Base-by-base conservation (phyloP, 495 filamentous ascomycete species). In the Aspergillus egyptiacus region DNA sequence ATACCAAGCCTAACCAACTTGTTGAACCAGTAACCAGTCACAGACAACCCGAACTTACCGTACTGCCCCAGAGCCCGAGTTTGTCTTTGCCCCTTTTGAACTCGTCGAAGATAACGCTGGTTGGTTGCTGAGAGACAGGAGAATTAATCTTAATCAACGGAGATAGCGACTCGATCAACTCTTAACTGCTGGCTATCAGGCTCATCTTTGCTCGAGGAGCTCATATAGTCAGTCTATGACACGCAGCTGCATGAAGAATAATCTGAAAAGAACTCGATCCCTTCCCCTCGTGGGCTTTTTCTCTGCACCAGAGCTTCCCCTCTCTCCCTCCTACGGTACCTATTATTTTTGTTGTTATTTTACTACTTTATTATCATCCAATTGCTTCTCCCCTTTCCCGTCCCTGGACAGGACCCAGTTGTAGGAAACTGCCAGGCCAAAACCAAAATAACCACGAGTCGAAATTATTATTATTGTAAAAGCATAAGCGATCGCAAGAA, bases 81-180 rank as follows among this genome's bases (percentile, higher is more conserved):
- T 42, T 55, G 56, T 58, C 56, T 55, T n/a, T 58, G 55, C 56
- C 56, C 56, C 41, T 51, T 47, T 36, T 22, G 48, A 35, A 11
- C 28, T 18, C 25, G 46, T 24, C n/a, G n/a, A n/a, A n/a, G 44
- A 51, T 48, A 43, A 39, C 28, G 44, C 42, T 55, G 52, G 56
- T 55, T 58, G 56, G 56, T 51, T 53, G 51, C 30, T 27, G 33
- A 51, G 50, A 51, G 51, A 45, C 56, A 58, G 55, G 55, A 58
- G 51, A 52, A 46, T 45, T 41, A 51, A 51, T 50, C 38, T 53
- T 57, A 57, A 49, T 52, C 49, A 49, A 52, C 31, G 25, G 10
- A 31, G 32, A 50, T 35, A 30, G 42, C 5, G 3, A 37, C 22
- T 18, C n/a, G n/a, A n/a, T n/a, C n/a, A n/a, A n/a, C n/a, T n/a